These are phyloP conservation scores for Tephrocybe sp. DNA, from an alignment of 768 basidiomycete genomes.

Conservation along the genomic window DNA sequence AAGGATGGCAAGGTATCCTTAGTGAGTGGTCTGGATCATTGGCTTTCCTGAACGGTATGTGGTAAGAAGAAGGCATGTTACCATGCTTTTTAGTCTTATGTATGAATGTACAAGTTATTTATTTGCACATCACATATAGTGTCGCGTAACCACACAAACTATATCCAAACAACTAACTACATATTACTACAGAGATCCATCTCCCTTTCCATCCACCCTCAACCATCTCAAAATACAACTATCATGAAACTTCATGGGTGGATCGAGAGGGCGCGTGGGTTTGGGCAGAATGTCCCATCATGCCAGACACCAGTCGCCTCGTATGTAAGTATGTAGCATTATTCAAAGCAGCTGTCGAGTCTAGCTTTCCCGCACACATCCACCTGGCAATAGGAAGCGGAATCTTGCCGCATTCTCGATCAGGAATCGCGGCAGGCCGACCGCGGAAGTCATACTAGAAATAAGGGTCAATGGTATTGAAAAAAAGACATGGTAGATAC, in stretches of 20 bases:
- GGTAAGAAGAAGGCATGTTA: neutral
- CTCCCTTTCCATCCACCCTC: too few relatives aligned
- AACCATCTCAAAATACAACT: too few relatives aligned
- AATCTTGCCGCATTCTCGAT: constrained; percentile 50
- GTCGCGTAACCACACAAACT: neutral
- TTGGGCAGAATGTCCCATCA: too few relatives aligned
- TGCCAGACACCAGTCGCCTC: too few relatives aligned
- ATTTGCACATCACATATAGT: neutral
- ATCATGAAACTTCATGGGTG: too few relatives aligned
- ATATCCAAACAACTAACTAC: too few relatives aligned
- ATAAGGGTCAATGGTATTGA: neutral
- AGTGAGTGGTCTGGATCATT: neutral
- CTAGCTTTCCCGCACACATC: constrained; percentile 39
- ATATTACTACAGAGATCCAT: too few relatives aligned
- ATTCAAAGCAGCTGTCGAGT: too few relatives aligned
- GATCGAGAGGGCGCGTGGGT: too few relatives aligned
- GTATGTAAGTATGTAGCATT: too few relatives aligned
- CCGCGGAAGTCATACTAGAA: constrained; percentile 41
- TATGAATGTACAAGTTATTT: neutral
- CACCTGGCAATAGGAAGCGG: constrained; percentile 55
- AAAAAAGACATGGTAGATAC: constrained; percentile 14
- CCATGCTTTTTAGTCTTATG: neutral
- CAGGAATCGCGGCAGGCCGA: constrained; percentile 52
- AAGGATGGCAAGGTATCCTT: neutral
- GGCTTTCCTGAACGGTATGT: constrained; percentile 1